Percentiles rank a stretch among this genome's conserved stretches.
Conservation (phyloP, 441 rosid genomes). For the Euphorbia schlechtendalii region DNA sequence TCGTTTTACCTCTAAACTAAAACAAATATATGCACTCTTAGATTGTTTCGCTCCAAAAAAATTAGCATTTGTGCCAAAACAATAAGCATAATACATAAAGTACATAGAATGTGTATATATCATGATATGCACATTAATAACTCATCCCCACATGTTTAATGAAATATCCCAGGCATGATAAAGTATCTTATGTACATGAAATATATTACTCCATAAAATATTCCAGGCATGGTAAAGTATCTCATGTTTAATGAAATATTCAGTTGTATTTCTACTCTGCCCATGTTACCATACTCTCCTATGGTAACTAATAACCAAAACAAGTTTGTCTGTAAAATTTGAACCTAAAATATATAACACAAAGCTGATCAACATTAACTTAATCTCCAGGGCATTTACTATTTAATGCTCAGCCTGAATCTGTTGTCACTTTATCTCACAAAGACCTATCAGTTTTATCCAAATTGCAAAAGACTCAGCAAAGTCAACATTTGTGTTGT, state of each 20-base stretch:
- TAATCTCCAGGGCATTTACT: slow-evolving; percentile 4
- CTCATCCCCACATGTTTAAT: too few relatives aligned
- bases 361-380: neutral
- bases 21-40: neutral
- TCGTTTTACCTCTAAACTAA: neutral
- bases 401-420: neutral
- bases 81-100: neutral
- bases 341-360: neutral
- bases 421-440: neutral
- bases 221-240: neutral
- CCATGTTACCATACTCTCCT: neutral
- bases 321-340: neutral
- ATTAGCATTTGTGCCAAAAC: neutral
- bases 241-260: neutral
- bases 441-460: neutral
- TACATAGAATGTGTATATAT: too few relatives aligned
- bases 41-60: neutral
- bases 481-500: neutral
- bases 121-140: too few relatives aligned
- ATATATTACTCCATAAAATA: neutral
- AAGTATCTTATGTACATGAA: neutral
- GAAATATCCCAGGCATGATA: neutral
- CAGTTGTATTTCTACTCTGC: neutral
- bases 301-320: neutral
- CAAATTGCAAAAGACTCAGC: neutral